Base-by-base conservation (phyloP, 331 rosid species). In the Acacia concinna region DNA sequence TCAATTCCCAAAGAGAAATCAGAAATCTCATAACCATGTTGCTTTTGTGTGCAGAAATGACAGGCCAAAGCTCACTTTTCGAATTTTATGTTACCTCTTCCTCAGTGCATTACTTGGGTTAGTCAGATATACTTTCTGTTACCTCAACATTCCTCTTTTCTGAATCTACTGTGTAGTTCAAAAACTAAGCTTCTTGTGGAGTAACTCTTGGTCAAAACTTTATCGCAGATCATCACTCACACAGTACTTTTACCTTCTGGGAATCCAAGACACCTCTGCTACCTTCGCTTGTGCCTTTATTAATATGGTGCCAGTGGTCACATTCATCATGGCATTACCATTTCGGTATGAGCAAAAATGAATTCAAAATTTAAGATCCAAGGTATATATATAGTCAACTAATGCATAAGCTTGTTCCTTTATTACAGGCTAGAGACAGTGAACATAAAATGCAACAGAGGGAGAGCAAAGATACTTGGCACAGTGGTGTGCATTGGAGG, bases 51-150 rank as follows among this genome's bases (percentile, higher is more conserved):
- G 4, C 90, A 94, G 97, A 81, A 83, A 87, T 35, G 82, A 63
- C 34, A 89, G 97, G 85, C 88, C 91, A 0, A 73, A 78, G 79
- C 89, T 94, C 74, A 88, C 97, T 72, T 54, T 81, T 71, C 81
- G 92, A 38, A 86, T 91, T 82, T 60, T 90, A 66, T 91, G 92
- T 63, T 92, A 84, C 84, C 90, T 90, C 49, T 94, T 91, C 92
- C 80, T 92, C 86, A 94, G 98, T 79, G 97, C 95, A 83, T 74
- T 89, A 80, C 83, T 94, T 67, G 98, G 95, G 97, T 91, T 76
- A 81, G 94, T 90, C 54, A 68, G 34, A 12, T 56, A 40, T 68
- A 28, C 6, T 57, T 34, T 82, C 37, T 56, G 63, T 46, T 43
- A 79, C 51, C 66, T 67, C 43, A 59, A 34, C 71, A 64, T 76